These are phyloP conservation scores for Fonsecaea nubica DNA, from an alignment of 2,329 filamentous ascomycete species.

Conservation along the genomic window DNA sequence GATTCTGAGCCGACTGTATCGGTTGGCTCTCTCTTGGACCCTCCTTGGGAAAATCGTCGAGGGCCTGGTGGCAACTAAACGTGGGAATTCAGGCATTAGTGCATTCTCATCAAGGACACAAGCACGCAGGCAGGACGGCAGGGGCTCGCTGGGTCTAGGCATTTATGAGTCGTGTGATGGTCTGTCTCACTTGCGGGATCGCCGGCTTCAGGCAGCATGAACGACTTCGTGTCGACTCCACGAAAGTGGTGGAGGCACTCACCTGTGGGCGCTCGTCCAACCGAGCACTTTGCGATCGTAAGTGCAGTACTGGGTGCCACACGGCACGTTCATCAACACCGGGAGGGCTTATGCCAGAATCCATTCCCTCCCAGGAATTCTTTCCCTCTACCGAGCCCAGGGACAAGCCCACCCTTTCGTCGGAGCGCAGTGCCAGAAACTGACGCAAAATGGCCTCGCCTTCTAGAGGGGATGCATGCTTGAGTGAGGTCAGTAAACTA, in stretches of 20 bases:
- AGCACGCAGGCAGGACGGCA: too few relatives aligned
- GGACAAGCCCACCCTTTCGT: slow-evolving; percentile 8
- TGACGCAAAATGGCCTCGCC: slow-evolving; percentile 27
- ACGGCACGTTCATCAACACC: slow-evolving; percentile 22
- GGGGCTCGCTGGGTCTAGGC: too few relatives aligned
- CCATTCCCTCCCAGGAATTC: slow-evolving; percentile 6
- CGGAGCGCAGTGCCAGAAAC: slow-evolving; percentile 13
- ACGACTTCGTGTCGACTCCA: not conserved
- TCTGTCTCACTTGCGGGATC: not conserved
- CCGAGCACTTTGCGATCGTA: slow-evolving; percentile 18
- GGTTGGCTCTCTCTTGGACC: not conserved
- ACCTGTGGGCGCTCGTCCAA: slow-evolving; percentile 5
- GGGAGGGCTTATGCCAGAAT: not conserved
- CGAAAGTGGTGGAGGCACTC: not conserved
- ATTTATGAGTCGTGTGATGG: not conserved
- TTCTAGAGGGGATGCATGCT: slow-evolving; percentile 8
- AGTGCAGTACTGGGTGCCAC: slow-evolving; percentile 32
- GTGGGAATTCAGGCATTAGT: not conserved
- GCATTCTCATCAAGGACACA: not conserved
- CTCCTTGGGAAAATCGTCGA: not conserved
- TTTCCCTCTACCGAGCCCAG: slow-evolving; percentile 7
- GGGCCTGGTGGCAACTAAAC: not conserved
- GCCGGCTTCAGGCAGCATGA: not conserved
- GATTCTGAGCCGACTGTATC: slow-evolving; percentile 10
- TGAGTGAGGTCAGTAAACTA: slow-evolving; percentile 20